phyloP scores from a whole-genome alignment of 176 grass and related monocot species.

The Juncus effusus region DNA sequence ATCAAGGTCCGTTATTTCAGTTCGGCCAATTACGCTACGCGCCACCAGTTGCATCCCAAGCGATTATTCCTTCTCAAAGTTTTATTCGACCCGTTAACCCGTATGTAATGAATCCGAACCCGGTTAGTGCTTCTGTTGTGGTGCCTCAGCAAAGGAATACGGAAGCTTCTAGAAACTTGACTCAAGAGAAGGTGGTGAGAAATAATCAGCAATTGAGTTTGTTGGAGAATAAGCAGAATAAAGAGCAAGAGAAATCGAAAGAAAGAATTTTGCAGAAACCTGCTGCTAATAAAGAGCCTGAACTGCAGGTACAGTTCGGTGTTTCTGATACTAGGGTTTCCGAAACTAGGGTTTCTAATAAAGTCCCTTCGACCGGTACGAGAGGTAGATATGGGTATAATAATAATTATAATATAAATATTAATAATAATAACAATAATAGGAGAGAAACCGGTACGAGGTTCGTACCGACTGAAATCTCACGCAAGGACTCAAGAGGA shows the following conservation, averaged over 20 bases:
- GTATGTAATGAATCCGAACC: conserved; percentile 52
- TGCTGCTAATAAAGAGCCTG: conserved; percentile 41
- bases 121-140: conserved; percentile 35
- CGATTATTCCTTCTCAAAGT: conserved; percentile 34
- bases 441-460: conserved; percentile 44
- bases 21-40: conserved; percentile 90
- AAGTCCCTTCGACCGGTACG: conserved; percentile 34
- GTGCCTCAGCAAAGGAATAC: conserved; percentile 32
- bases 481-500: conserved; percentile 56
- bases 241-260: conserved; percentile 34
- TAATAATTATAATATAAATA: conserved; percentile 23
- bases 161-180: conserved; percentile 31
- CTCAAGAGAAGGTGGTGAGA: conserved; percentile 25
- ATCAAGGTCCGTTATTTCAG: conserved; percentile 61
- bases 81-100: conserved; percentile 39
- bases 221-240: conserved; percentile 34
- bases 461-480: conserved; percentile 38
- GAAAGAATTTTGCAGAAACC: conserved; percentile 22
- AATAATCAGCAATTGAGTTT: conserved; percentile 34
- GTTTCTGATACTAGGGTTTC: conserved; percentile 37
- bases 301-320: conserved; percentile 35
- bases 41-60: conserved; percentile 43
- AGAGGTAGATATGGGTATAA: conserved; percentile 58
- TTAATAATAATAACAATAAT: conserved; percentile 34
- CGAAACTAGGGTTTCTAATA: conserved; percentile 36